Conservation (phyloP, 805 yeast genomes). For the Komagataella pseudopastoris region DNA sequence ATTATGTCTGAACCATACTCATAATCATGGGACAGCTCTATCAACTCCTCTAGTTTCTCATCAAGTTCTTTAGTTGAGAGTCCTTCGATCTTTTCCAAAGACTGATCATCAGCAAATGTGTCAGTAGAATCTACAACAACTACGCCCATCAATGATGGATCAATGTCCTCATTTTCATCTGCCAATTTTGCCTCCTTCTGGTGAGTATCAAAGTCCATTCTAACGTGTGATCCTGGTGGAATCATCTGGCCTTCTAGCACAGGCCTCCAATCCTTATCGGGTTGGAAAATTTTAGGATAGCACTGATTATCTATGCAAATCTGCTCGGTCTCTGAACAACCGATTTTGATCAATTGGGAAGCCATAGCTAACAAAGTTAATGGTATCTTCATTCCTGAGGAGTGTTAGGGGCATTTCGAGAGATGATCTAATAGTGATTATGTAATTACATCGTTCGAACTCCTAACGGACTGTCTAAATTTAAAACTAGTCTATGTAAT, state of each 20-base stretch:
- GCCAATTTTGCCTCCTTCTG: constrained; percentile 54
- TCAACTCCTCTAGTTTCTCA: constrained; percentile 1
- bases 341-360: neutral
- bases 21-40: constrained; percentile 42
- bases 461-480: no score
- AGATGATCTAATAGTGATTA: neutral
- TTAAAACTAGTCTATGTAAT: no score
- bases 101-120: constrained; percentile 5
- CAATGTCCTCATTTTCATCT: constrained; percentile 11
- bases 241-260: constrained; percentile 61
- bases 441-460: neutral
- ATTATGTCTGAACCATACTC: constrained; percentile 43
- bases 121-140: constrained; percentile 6
- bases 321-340: neutral
- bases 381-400: neutral
- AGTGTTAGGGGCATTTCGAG: neutral
- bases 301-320: constrained; percentile 24
- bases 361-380: neutral
- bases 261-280: constrained; percentile 55
- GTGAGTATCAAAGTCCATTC: constrained; percentile 63
- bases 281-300: constrained; percentile 49
- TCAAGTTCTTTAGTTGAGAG: neutral
- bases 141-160: neutral
- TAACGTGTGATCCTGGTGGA: constrained; percentile 70
- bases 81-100: neutral